A percentile compares a stretch with the other conserved stretches of the same genome.
Conservation (phyloP, 331 rosid species). For the Phaseolus coccineus region DNA sequence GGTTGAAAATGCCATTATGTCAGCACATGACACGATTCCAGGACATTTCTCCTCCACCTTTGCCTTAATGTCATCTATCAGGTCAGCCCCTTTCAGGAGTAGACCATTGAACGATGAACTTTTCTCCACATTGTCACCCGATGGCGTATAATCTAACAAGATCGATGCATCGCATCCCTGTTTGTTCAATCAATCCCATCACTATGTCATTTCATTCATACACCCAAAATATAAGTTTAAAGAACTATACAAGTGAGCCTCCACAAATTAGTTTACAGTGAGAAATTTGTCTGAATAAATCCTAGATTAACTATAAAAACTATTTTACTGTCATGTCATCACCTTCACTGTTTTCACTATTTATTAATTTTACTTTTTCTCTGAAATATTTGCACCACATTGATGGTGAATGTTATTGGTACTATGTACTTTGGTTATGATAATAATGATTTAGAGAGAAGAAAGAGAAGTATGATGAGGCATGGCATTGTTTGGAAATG, state of each 20-base stretch:
- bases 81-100: constrained; percentile 53
- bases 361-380: no score
- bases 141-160: constrained; percentile 56
- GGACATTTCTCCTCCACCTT: constrained; percentile 66
- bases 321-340: no score
- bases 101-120: constrained; percentile 46
- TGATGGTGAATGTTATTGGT: not conserved
- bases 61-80: constrained; percentile 66
- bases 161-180: constrained; percentile 90
- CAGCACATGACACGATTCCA: constrained; percentile 68
- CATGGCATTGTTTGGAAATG: not conserved
- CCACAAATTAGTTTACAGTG: no score
- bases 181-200: not conserved
- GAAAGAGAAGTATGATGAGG: not conserved
- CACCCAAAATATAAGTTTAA: no score
- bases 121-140: constrained; percentile 60
- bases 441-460: not conserved
- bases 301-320: no score
- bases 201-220: not conserved
- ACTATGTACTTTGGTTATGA: not conserved
- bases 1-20: constrained; percentile 58
- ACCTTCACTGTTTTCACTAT: no score
- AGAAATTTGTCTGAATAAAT: no score
- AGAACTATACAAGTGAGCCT: no score
- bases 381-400: not conserved